phyloP scores from a whole-genome alignment of 202 grass and related monocot species.

The Elaeis oleifera region DNA sequence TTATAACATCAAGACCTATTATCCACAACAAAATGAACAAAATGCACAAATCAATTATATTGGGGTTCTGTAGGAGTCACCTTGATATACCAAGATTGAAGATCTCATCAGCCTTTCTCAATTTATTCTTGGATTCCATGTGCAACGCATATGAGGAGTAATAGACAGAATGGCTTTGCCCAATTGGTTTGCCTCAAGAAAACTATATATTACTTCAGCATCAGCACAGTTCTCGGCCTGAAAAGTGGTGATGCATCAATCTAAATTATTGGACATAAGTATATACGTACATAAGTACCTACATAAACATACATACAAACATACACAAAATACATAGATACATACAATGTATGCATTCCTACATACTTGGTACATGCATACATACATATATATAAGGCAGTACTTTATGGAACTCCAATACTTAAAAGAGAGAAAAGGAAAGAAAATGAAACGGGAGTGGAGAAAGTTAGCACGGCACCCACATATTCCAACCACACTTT shows the following conservation, averaged over 20 bases:
- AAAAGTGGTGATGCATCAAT: no score
- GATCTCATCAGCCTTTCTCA: slow-evolving; percentile 75
- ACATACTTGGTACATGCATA: no score
- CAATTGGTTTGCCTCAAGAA: slow-evolving; percentile 89
- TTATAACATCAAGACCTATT: no score
- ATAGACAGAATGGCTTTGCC: slow-evolving; percentile 55
- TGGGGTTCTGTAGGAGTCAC: slow-evolving; percentile 21
- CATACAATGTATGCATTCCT: no score
- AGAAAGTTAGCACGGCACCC: slow-evolving; percentile 17
- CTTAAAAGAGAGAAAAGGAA: not conserved
- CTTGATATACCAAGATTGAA: slow-evolving; percentile 80
- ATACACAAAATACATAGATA: no score
- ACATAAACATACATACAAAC: no score
- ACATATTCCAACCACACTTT: slow-evolving; percentile 99
- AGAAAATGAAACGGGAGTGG: not conserved
- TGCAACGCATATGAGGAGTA: slow-evolving; percentile 56
- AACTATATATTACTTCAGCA: slow-evolving; percentile 66
- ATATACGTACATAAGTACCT: no score
- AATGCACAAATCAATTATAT: no score
- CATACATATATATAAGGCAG: not conserved
- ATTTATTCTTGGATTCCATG: slow-evolving; percentile 74
- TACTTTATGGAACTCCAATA: not conserved
- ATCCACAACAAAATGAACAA: no score
- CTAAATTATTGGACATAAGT: no score
- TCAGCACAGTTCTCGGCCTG: slow-evolving; percentile 71